phyloP scores from a whole-genome alignment of 176 grass and related monocot genomes.

The Chloris gayana region DNA sequence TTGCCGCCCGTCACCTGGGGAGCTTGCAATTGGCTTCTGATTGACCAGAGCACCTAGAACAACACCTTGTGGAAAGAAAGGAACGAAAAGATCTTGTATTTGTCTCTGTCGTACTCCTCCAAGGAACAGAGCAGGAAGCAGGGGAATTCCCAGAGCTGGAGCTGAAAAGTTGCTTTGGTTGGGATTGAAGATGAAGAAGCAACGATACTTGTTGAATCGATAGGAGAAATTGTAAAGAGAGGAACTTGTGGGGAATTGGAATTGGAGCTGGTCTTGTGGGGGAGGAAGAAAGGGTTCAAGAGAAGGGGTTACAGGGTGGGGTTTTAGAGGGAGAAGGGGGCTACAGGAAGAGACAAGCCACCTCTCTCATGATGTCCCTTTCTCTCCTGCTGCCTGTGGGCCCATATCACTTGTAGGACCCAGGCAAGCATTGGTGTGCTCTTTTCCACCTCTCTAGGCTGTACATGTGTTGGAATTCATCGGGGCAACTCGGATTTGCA shows the following conservation, averaged over 20 bases:
- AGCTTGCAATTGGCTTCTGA: background rate
- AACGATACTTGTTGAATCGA: constrained; percentile 27
- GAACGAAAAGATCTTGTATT: constrained; percentile 3
- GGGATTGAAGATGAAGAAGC: constrained; percentile 31
- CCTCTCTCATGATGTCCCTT: constrained; percentile 44
- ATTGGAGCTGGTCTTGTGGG: background rate
- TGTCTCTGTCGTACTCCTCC: constrained; percentile 22
- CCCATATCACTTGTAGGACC: background rate
- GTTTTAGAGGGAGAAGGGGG: constrained; percentile 49
- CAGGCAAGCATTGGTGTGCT: background rate
- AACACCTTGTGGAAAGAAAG: constrained; percentile 30
- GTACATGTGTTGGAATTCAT: constrained; percentile 45
- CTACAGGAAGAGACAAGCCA: constrained; percentile 53
- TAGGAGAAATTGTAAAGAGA: background rate
- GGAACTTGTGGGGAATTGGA: constrained; percentile 14
- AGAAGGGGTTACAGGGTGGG: constrained; percentile 46
- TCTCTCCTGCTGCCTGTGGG: constrained; percentile 42
- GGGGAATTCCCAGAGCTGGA: constrained; percentile 18
- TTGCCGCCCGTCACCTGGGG: constrained; percentile 22
- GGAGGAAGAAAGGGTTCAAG: constrained; percentile 57
- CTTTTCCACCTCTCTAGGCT: constrained; percentile 26
- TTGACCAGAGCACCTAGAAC: constrained; percentile 1
- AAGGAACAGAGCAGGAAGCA: constrained; percentile 34
- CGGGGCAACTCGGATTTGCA: constrained; percentile 37
- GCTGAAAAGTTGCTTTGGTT: constrained; percentile 10